Evolutionary conservation across 2,329 filamentous ascomycete species (phyloP).

Genomic region (Cryphonectria parasitica): DNA sequence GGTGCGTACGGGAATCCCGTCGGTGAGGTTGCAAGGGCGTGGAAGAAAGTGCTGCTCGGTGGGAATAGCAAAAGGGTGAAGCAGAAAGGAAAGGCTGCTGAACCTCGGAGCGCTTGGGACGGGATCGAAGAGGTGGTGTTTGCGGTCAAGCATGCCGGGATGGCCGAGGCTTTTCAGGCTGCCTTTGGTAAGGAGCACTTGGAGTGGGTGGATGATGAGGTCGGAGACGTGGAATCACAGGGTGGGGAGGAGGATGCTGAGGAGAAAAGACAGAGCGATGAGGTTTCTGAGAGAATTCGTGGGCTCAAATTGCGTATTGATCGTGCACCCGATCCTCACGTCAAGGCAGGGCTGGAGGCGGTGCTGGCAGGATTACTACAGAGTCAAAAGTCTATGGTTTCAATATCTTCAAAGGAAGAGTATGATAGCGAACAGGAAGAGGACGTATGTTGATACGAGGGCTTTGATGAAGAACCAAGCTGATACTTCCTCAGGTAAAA

Average conservation of each 20-base stretch:
- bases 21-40: slow-evolving; percentile 59
- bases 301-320: slow-evolving; percentile 20
- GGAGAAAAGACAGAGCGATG: neutral
- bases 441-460: neutral
- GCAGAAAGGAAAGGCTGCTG: slow-evolving; percentile 16
- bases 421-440: neutral
- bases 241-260: slow-evolving; percentile 31
- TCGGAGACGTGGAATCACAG: neutral
- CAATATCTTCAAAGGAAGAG: no score
- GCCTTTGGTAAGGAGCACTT: slow-evolving; percentile 50
- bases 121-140: slow-evolving; percentile 59
- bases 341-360: slow-evolving; percentile 14
- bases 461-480: neutral
- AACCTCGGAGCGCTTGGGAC: slow-evolving; percentile 41
- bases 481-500: neutral
- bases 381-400: neutral
- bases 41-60: slow-evolving; percentile 49
- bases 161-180: slow-evolving; percentile 55
- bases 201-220: slow-evolving; percentile 37
- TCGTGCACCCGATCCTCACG: neutral
- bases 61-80: slow-evolving; percentile 26
- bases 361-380: slow-evolving; percentile 15
- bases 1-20: slow-evolving; percentile 67
- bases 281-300: slow-evolving; percentile 7
- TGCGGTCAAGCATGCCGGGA: slow-evolving; percentile 56